A percentile compares a stretch with the other conserved stretches of the same genome.
phyloP scores from a whole-genome alignment of 768 basidiomycete species.

The Boletus reticuloceps region DNA sequence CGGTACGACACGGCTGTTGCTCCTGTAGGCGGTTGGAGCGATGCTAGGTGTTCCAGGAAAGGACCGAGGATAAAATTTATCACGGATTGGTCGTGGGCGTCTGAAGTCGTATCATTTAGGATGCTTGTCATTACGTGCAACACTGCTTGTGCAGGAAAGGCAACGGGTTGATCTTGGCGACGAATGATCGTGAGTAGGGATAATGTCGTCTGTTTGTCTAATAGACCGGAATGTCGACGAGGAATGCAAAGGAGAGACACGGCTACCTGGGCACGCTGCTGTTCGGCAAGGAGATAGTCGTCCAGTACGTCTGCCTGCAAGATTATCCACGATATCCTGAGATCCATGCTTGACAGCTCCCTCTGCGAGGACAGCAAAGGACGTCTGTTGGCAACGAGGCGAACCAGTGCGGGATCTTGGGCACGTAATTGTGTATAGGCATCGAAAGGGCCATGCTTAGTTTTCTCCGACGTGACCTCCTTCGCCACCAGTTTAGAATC shows the following conservation, averaged over 20 bases:
- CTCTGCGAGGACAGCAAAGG: slow-evolving; percentile 29
- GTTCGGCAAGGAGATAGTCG: slow-evolving; percentile 15
- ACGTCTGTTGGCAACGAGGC: slow-evolving; percentile 25
- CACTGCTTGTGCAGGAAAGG: slow-evolving; percentile 12
- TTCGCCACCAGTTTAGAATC: slow-evolving; percentile 7
- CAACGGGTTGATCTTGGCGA: slow-evolving; percentile 10
- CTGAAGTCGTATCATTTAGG: slow-evolving; percentile 12
- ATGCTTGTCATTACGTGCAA: slow-evolving; percentile 22
- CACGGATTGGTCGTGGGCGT: slow-evolving; percentile 19
- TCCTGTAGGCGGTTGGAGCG: slow-evolving; percentile 26
- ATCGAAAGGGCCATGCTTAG: slow-evolving; percentile 24
- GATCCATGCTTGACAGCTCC: slow-evolving; percentile 31
- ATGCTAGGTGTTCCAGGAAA: slow-evolving; percentile 29
- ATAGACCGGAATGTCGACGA: slow-evolving; percentile 11
- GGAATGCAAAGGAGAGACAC: slow-evolving; percentile 25
- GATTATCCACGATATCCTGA: slow-evolving; percentile 35
- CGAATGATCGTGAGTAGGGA: slow-evolving; percentile 20
- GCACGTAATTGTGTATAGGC: slow-evolving; percentile 28
- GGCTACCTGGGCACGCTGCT: slow-evolving; percentile 26
- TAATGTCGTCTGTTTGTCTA: slow-evolving; percentile 23
- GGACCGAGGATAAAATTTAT: slow-evolving; percentile 30
- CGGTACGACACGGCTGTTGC: slow-evolving; percentile 32
- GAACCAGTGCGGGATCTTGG: slow-evolving; percentile 20
- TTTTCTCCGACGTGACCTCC: slow-evolving; percentile 10
- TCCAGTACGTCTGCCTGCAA: slow-evolving; percentile 41